Evolutionary conservation across 495 filamentous ascomycete genomes (phyloP).

Genomic region (Letharia columbiana): DNA sequence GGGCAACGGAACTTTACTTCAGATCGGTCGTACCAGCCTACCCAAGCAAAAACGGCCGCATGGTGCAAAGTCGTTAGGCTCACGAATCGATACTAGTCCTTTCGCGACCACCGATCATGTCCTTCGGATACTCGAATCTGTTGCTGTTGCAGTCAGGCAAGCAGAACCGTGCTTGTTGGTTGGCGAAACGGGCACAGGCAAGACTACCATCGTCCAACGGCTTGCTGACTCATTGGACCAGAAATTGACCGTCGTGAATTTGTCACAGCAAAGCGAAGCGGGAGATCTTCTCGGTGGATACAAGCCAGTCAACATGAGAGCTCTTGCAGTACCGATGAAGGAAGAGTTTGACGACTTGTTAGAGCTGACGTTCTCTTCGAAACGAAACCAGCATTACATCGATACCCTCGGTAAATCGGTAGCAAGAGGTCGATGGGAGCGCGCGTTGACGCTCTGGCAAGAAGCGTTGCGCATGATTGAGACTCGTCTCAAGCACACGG

Average conservation of each 20-base stretch:
- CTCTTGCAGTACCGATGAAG: slow-evolving; percentile 78
- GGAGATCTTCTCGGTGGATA: slow-evolving; percentile 90
- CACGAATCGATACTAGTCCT: slow-evolving; percentile 27
- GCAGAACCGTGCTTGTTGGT: slow-evolving; percentile 86
- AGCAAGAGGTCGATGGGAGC: slow-evolving; percentile 73
- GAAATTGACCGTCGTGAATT: slow-evolving; percentile 80
- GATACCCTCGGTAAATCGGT: slow-evolving; percentile 70
- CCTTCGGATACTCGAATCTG: slow-evolving; percentile 67
- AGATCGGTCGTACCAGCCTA: slow-evolving; percentile 59
- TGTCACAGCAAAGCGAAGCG: slow-evolving; percentile 95
- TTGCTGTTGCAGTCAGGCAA: slow-evolving; percentile 70
- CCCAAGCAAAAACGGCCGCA: slow-evolving; percentile 35
- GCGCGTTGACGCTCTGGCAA: slow-evolving; percentile 74
- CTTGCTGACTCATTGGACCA: slow-evolving; percentile 72
- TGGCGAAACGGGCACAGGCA: slow-evolving; percentile 96
- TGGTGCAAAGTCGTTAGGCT: slow-evolving; percentile 22
- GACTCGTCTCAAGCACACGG: slow-evolving; percentile 45
- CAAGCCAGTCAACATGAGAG: slow-evolving; percentile 86
- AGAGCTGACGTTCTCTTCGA: slow-evolving; percentile 69
- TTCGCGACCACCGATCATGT: slow-evolving; percentile 72
- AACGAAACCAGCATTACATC: slow-evolving; percentile 79
- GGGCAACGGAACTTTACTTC: slow-evolving; percentile 48
- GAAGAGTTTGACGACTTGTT: slow-evolving; percentile 91
- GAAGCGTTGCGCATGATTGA: slow-evolving; percentile 82
- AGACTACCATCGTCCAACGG: slow-evolving; percentile 91